Evolutionary conservation across 2,329 filamentous ascomycete species (phyloP).

Genomic region (Dactylellina sp.): DNA sequence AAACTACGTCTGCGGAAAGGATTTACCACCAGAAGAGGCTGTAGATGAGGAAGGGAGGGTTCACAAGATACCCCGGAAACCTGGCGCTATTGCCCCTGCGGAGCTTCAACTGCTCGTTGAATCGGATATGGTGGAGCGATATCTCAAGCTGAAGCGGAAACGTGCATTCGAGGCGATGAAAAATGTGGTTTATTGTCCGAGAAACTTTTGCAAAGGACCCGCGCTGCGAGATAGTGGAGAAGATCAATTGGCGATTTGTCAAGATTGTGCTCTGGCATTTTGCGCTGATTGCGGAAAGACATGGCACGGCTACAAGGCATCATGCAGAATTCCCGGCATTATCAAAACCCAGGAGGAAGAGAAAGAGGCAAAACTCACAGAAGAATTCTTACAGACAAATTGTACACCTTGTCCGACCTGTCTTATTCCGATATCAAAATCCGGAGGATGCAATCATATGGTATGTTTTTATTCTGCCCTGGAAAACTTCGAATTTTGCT

Average conservation of each 20-base stretch:
- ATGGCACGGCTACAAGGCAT: slow-evolving; percentile 90
- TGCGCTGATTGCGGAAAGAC: slow-evolving; percentile 77
- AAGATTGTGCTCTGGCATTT: slow-evolving; percentile 90
- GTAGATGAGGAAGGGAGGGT: slow-evolving; percentile 42
- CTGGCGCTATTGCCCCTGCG: slow-evolving; percentile 59
- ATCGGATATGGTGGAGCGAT: slow-evolving; percentile 81
- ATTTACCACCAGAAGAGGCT: slow-evolving; percentile 63
- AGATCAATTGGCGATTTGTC: slow-evolving; percentile 80
- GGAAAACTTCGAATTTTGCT: background rate
- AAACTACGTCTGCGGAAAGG: slow-evolving; percentile 79
- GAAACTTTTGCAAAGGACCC: slow-evolving; percentile 90
- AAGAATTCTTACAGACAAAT: slow-evolving; percentile 83
- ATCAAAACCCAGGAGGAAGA: slow-evolving; percentile 74
- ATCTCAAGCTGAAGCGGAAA: slow-evolving; percentile 91
- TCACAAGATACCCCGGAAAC: slow-evolving; percentile 52
- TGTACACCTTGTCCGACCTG: slow-evolving; percentile 93
- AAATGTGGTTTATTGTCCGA: slow-evolving; percentile 89
- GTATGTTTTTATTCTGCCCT: slow-evolving; percentile 73
- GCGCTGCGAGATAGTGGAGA: slow-evolving; percentile 67
- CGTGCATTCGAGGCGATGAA: slow-evolving; percentile 91
- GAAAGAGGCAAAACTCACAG: slow-evolving; percentile 84
- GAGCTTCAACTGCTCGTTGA: slow-evolving; percentile 72
- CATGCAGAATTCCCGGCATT: slow-evolving; percentile 75
- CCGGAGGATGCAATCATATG: slow-evolving; percentile 96
- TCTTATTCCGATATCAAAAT: slow-evolving; percentile 85